These are phyloP conservation scores for Dissoconium aciculare DNA, from an alignment of 2,329 filamentous ascomycete species.

Conservation along the genomic window DNA sequence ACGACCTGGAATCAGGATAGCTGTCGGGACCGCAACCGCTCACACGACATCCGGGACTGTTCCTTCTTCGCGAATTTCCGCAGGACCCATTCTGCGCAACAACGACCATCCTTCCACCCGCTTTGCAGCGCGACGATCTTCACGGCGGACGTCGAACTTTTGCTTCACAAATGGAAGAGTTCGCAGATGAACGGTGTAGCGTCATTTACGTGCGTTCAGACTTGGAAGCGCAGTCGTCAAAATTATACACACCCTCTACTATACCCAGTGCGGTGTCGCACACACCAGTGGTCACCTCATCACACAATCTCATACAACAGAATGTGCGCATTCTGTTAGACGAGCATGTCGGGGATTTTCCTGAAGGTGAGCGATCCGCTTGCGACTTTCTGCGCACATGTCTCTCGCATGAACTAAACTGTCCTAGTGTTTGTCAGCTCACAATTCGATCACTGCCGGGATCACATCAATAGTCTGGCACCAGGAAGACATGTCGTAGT, in stretches of 20 bases:
- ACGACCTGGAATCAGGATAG: too few species aligned
- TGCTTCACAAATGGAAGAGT: slow-evolving; percentile 20
- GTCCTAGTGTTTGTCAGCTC: slow-evolving; percentile 20
- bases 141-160: too few species aligned
- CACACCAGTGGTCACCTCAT: slow-evolving; percentile 1
- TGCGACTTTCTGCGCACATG: neutral
- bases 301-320: too few species aligned
- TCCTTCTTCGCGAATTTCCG: too few species aligned
- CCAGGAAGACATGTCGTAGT: slow-evolving; percentile 15
- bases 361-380: slow-evolving; percentile 15
- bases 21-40: too few species aligned
- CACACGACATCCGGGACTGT: too few species aligned
- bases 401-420: slow-evolving; percentile 2
- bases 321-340: slow-evolving; percentile 21
- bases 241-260: slow-evolving; percentile 12
- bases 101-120: too few species aligned
- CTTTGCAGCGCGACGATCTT: too few species aligned
- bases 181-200: slow-evolving; percentile 16
- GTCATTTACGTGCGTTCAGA: slow-evolving; percentile 21
- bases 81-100: too few species aligned
- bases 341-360: slow-evolving; percentile 20
- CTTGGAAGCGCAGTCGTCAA: slow-evolving; percentile 12
- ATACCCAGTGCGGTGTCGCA: slow-evolving; percentile 9
- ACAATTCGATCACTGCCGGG: slow-evolving; percentile 13
- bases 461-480: slow-evolving; percentile 16